Conservation (phyloP, 2,329 filamentous ascomycete species). For the Colletotrichum higginsianum region DNA sequence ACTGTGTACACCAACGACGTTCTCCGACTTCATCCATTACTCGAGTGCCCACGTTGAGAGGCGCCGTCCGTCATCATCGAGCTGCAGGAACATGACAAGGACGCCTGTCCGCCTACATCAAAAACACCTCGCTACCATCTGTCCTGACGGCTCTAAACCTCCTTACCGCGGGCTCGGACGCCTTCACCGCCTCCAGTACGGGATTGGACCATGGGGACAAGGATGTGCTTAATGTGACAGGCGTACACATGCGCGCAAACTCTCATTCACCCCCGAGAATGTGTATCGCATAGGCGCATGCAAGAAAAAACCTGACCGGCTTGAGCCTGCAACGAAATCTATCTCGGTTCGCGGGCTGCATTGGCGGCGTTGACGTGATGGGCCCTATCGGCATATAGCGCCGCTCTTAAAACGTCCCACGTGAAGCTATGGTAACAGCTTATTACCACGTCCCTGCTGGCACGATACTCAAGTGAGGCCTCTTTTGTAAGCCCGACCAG, state of each 20-base stretch:
- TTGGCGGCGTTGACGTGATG: neutral
- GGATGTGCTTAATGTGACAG: constrained; percentile 31
- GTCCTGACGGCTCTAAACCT: neutral
- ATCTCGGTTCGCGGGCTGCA: constrained; percentile 6
- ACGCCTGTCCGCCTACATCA: neutral
- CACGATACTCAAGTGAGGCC: neutral
- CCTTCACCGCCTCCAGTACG: constrained; percentile 3
- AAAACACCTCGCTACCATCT: neutral
- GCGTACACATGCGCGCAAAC: neutral
- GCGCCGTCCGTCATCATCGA: neutral
- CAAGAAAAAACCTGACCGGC: neutral
- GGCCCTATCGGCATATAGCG: constrained; percentile 1
- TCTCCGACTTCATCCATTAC: neutral
- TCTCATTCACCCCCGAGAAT: neutral
- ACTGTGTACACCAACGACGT: neutral
- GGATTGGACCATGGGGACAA: constrained; percentile 21
- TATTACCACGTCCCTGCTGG: constrained; percentile 23
- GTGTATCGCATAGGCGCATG: neutral
- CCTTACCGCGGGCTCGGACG: constrained; percentile 22
- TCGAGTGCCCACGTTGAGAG: neutral
- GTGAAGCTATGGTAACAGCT: constrained; percentile 38
- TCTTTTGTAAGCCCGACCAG: neutral
- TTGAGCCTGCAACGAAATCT: constrained; percentile 1
- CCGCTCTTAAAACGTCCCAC: constrained; percentile 3
- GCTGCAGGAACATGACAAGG: neutral